Base-by-base conservation (phyloP, 2,329 filamentous ascomycete species). In the Alternaria hordeiaustralica region DNA sequence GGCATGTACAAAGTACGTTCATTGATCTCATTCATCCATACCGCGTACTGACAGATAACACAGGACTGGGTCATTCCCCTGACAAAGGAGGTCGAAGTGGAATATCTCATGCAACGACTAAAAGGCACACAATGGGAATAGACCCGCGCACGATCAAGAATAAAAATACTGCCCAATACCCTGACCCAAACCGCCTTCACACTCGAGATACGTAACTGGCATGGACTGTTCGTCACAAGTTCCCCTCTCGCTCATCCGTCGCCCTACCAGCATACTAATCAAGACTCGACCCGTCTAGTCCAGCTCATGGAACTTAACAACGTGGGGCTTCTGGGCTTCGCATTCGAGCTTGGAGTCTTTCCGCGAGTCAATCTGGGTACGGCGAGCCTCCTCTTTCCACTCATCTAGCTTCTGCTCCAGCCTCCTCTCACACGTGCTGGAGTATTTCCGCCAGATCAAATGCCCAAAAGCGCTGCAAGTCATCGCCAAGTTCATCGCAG, bases 61-160 rank as follows among this genome's bases (percentile, higher is more conserved):
- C 58, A 74, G 86, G 88, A 97, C 79, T 92, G 92, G 82, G 94
- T 99, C 64, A 99, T 99, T 72, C 96, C 96, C 0, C 82, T 98
- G 79, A 99, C 96, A n/a, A 99, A 99, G 81, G 91, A 94, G 68
- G 95, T 99, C 44, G 96, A 99, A 84, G 94, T 99, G 10, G 96
- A 99, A 74, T 99, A 99, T 79, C 84, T 99, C 71, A 97, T 99
- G 93, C 93, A 98, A 81, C 88, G 96, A 67, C 83, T 99, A 58
- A 88, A 88, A 71, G 83, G 82, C 4, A 85, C 83, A 0, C 64
- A 84, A 67, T 85, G 83, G 83, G 82, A 84, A 66, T 83, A 64
- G 41, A 50, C 20, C 47, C 6, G 21, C 10, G 25, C 26, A 8
- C n/a, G 28, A 36, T 26, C 3, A 26, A 55, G 12, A 26, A 33